Percentiles rank a stretch among this genome's conserved stretches.
Conservation (phyloP, 2,329 filamentous ascomycete species). For the Camillea tinctor region DNA sequence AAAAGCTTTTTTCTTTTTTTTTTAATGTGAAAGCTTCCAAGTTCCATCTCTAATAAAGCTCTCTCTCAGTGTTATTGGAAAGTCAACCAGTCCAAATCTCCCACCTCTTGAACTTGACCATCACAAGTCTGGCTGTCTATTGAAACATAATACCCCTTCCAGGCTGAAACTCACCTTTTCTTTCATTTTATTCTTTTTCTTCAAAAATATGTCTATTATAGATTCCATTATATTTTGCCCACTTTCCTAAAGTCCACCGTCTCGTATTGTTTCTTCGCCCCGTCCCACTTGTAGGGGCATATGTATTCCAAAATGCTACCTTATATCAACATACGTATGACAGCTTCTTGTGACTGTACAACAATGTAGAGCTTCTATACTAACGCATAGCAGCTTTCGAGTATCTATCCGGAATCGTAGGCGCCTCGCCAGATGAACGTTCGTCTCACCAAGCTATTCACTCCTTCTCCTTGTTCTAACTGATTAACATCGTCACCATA, state of each 20-base stretch:
- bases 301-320: slow-evolving; percentile 18
- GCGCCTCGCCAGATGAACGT: slow-evolving; percentile 48
- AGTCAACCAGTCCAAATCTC: neutral
- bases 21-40: too few species aligned
- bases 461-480: neutral
- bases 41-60: too few species aligned
- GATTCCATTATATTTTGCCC: neutral
- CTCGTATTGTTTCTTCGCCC: neutral
- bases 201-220: neutral
- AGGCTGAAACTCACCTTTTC: neutral
- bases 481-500: slow-evolving; percentile 37
- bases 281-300: neutral
- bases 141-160: neutral
- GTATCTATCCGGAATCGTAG: slow-evolving; percentile 40
- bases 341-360: neutral
- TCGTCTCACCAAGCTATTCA: slow-evolving; percentile 22
- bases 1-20: neutral
- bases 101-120: neutral
- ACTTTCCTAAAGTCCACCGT: neutral
- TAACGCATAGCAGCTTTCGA: slow-evolving; percentile 41
- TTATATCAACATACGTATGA: slow-evolving; percentile 24
- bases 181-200: too few species aligned
- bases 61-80: too few species aligned
- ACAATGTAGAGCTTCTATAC: neutral
- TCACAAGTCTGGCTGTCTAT: neutral